Conservation (phyloP, 2,329 filamentous ascomycete genomes). For the Graphilbum sp. region DNA sequence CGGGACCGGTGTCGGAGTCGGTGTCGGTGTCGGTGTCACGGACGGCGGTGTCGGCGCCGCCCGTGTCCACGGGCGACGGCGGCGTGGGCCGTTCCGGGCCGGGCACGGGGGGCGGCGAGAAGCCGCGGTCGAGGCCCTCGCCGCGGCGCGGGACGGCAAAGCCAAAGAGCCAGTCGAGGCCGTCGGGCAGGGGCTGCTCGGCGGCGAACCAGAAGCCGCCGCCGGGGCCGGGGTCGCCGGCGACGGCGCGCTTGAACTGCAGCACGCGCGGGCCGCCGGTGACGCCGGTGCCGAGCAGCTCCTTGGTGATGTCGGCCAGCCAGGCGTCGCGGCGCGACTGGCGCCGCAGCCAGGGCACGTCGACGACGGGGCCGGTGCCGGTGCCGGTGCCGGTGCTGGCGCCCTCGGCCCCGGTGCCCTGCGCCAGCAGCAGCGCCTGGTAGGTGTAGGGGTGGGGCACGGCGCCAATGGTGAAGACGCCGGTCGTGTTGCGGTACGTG, state of each 20-base stretch:
- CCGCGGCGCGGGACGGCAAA: slow-evolving; percentile 53
- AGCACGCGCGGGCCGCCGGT: slow-evolving; percentile 50
- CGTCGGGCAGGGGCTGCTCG: slow-evolving; percentile 44
- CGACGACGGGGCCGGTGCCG: slow-evolving; percentile 24
- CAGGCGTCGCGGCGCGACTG: slow-evolving; percentile 62
- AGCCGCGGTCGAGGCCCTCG: slow-evolving; percentile 29
- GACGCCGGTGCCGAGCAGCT: slow-evolving; percentile 46
- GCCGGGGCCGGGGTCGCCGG: slow-evolving; percentile 43
- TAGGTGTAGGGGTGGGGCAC: slow-evolving; percentile 88
- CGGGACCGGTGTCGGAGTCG: too few relatives aligned
- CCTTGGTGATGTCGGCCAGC: slow-evolving; percentile 55
- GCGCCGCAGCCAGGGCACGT: slow-evolving; percentile 48
- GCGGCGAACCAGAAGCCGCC: slow-evolving; percentile 70
- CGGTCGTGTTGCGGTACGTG: slow-evolving; percentile 54
- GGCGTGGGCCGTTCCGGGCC: slow-evolving; percentile 31
- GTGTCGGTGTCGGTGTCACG: slow-evolving; percentile 27
- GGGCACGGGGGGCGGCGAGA: slow-evolving; percentile 40
- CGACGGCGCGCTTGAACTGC: slow-evolving; percentile 67
- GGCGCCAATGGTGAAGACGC: slow-evolving; percentile 65
- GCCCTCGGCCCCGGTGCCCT: too few relatives aligned
- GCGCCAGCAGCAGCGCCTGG: slow-evolving; percentile 47
- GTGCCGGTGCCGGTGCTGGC: too few relatives aligned
- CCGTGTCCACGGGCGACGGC: slow-evolving; percentile 26
- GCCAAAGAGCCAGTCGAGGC: slow-evolving; percentile 80
- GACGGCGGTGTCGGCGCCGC: not conserved